Percentiles rank a stretch among this genome's conserved stretches.
Evolutionary conservation across 306 rosid species (phyloP).

Genomic region (Medicago ruthenica): DNA sequence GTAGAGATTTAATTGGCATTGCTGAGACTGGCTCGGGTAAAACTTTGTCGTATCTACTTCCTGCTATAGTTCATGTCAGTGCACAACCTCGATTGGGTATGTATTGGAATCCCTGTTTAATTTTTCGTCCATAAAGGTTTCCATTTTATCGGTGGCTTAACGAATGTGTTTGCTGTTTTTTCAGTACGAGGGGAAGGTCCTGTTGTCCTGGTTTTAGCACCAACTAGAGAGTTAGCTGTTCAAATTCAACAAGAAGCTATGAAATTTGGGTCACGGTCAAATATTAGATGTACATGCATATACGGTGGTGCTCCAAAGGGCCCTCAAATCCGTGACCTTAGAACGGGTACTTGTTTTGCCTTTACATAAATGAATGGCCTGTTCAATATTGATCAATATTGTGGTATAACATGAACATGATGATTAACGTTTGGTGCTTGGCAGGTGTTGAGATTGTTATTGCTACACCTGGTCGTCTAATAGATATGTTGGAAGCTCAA

Average conservation of each 20-base stretch:
- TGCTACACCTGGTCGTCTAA: slow-evolving; percentile 95
- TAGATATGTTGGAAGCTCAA: slow-evolving; percentile 97
- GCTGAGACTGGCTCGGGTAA: slow-evolving; percentile 99
- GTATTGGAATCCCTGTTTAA: slow-evolving; percentile 31
- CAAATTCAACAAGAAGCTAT: slow-evolving; percentile 91
- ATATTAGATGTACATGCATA: slow-evolving; percentile 74
- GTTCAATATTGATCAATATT: slow-evolving; percentile 1
- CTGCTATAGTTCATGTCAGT: slow-evolving; percentile 88
- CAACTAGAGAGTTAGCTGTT: slow-evolving; percentile 93
- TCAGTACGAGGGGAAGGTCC: slow-evolving; percentile 91
- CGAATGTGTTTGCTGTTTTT: slow-evolving; percentile 36
- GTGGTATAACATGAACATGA: slow-evolving; percentile 28
- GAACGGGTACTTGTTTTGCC: slow-evolving; percentile 57
- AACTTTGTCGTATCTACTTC: slow-evolving; percentile 87
- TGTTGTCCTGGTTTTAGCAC: slow-evolving; percentile 81
- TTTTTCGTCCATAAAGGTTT: not conserved
- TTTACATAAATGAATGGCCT: not conserved
- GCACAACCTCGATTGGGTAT: slow-evolving; percentile 89
- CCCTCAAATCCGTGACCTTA: slow-evolving; percentile 95
- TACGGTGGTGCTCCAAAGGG: slow-evolving; percentile 99
- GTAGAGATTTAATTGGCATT: slow-evolving; percentile 94
- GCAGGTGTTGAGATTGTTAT: slow-evolving; percentile 92
- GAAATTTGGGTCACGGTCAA: slow-evolving; percentile 69
- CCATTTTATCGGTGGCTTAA: slow-evolving; percentile 16
- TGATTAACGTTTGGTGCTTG: slow-evolving; percentile 34